These are phyloP conservation scores for Russula sp. DNA, from an alignment of 768 basidiomycete species.

Conservation along the genomic window DNA sequence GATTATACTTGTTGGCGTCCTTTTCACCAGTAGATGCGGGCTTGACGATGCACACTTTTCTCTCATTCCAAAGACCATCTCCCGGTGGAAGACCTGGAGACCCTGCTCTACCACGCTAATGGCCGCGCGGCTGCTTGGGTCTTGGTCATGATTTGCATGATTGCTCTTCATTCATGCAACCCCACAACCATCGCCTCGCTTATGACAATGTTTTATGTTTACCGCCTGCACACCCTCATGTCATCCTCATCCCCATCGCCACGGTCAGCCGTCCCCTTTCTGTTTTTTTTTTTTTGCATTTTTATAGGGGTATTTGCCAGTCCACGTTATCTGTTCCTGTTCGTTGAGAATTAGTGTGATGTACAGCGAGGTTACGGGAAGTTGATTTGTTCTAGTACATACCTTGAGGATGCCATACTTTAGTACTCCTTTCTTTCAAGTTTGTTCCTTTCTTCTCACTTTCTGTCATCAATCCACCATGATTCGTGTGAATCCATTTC, in stretches of 20 bases:
- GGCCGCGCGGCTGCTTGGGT: not conserved
- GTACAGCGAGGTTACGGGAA: not conserved
- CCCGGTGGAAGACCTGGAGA: not conserved
- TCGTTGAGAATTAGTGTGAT: slow-evolving; percentile 8
- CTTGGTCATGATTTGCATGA: not conserved
- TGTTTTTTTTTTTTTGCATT: slow-evolving; percentile 1
- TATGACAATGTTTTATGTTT: slow-evolving; percentile 5
- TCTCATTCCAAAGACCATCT: not conserved
- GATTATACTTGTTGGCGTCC: slow-evolving; percentile 20
- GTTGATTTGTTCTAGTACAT: slow-evolving; percentile 13
- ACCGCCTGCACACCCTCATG: not conserved
- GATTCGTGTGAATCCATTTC: not conserved
- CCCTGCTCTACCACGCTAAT: not conserved
- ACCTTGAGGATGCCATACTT: slow-evolving; percentile 16
- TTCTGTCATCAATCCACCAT: no score
- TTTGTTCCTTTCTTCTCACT: no score
- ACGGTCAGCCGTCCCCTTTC: slow-evolving; percentile 2
- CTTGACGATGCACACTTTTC: not conserved
- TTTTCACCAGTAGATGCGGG: slow-evolving; percentile 8
- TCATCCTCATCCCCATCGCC: not conserved
- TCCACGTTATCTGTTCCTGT: slow-evolving; percentile 12
- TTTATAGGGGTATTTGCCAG: slow-evolving; percentile 21
- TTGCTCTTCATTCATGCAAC: not conserved
- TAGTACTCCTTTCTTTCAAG: not conserved
- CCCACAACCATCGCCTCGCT: not conserved